Base-by-base conservation (phyloP, 1,284 basidiomycete species). In the Pascua sp. region DNA sequence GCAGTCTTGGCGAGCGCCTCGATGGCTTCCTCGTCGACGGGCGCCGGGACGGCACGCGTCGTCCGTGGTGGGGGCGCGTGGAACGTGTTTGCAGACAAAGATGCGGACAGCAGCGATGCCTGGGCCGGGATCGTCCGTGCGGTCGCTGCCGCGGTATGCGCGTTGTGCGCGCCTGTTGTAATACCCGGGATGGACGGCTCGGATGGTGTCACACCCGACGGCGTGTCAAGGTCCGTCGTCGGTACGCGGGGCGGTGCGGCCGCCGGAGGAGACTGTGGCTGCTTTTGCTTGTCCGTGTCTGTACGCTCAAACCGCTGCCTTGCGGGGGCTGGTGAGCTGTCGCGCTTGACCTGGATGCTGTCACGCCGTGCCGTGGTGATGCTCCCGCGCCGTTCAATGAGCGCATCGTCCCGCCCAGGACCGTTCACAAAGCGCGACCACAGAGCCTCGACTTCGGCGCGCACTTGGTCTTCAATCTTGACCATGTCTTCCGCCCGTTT, bases 371-470 rank as follows among this genome's bases (percentile, higher is more conserved):
- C 12, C 11, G 24, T 39, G 42, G 24, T 47, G 16, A 49, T 32
- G 15, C 55, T 60, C 0, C 46, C 55, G 5, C 59, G 52, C 37
- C 59, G 55, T 16, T 46, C 40, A 8, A 43, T 36, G 5, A 38
- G 17, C 18, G 42, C 43, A 40, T 59, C 66, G 8, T 58, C 62
- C 16, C 53, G 53, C 1, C 67, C 70, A 1, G 70, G 73, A 5
- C 69, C 68, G 12, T 67, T 59, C 38, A 56, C 53, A 47, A 71
- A 77, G 8, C 66, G 67, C 13, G 63, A 59, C 75, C 75, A 78
- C 16, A 78, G 55, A 12, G 67, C 45, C 60, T 77, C 75, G 11
- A 76, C 73, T 55, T 77, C 75, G 13, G 59, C 62, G 40, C 76
- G 58, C 16, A 75, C 69, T 48, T 63, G 64, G 42, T 72, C 70